Percentiles rank a stretch among this genome's conserved stretches.
Conservation (phyloP, 495 filamentous ascomycete genomes). For the Podospora australis region DNA sequence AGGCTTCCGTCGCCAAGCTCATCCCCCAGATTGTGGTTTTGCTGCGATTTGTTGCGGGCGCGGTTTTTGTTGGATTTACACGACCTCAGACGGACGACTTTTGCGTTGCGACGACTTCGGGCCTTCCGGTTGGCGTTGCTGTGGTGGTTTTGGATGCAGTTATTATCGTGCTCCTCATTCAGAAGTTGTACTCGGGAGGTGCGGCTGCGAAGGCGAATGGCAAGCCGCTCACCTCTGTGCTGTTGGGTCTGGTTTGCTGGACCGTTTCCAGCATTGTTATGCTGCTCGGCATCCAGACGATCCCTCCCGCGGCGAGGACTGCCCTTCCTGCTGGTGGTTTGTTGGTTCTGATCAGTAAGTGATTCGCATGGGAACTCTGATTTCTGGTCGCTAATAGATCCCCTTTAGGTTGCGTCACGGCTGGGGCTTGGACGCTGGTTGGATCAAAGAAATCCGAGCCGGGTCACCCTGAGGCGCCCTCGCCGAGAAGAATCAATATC, state of each 20-base stretch:
- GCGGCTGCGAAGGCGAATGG: constrained; percentile 16
- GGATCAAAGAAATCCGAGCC: constrained; percentile 11
- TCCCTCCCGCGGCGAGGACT: constrained; percentile 39
- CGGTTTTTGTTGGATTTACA: constrained; percentile 44
- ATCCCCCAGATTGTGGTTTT: constrained; percentile 38
- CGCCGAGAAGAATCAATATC: constrained; percentile 23
- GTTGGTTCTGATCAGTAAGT: constrained; percentile 42
- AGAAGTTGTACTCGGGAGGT: constrained; percentile 30
- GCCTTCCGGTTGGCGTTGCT: constrained; percentile 36
- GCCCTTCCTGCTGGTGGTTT: constrained; percentile 45
- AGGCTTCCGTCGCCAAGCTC: constrained; percentile 20
- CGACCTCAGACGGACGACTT: constrained; percentile 42
- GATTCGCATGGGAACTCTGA: not conserved
- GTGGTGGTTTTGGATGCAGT: constrained; percentile 40
- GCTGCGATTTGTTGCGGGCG: constrained; percentile 40
- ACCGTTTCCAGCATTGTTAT: constrained; percentile 44
- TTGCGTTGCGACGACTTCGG: constrained; percentile 41
- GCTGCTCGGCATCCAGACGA: constrained; percentile 36
- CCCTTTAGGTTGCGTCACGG: constrained; percentile 21
- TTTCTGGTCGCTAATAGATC: constrained; percentile 4
- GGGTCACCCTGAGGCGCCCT: constrained; percentile 26
- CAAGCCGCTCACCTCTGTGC: constrained; percentile 34
- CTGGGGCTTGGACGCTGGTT: constrained; percentile 18
- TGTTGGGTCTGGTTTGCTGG: constrained; percentile 43
- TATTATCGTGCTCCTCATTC: constrained; percentile 35